Evolutionary conservation across 2,329 filamentous ascomycete species (phyloP), one percentile per base, ranked within the genome.

Genomic region (Fusarium penzigii): DNA sequence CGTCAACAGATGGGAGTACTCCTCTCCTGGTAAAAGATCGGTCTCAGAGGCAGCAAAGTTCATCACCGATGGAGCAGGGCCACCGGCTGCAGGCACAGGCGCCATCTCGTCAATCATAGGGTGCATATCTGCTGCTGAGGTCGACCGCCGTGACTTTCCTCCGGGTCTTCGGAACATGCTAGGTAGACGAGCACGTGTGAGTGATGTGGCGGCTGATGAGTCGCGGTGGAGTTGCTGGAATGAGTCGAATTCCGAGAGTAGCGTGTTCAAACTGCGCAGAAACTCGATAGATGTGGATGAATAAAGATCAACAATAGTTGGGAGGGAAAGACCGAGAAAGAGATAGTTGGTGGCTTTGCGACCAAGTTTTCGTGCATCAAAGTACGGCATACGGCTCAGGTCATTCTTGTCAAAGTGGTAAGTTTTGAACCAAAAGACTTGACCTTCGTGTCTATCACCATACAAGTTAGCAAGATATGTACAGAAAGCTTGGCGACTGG

Each of bases 341-440:
- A 99, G 85, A 71, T 93, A 96, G 71, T 96, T 96, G 46, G 92
- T 95, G 36, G 94, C 93, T 63, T 94, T 90, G 52, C 92, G 88
- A 56, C 90, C 87, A 44, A 97, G 84, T 68, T 93, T 94, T 58
- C 89, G 86, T 5, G 85, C 77, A 53, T 95, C 89, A 68, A 95
- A 93, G 68, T 91, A 96, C 42, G 93, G 87, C 77, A 97, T 87
- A 66, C 87, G 86, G 46, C 82, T 77, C 34, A 97, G 80, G 70
- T 96, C 91, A 29, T 83, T 72, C 65, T 90, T 89, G 59, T 92
- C 90, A 73, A 96, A 96, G 67, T 96, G 88, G 55, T 96, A 84
- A 0, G 94, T 97, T 74, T 97, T 97, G 79, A 97, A 97, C 92
- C 94, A 97, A 77, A 96, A 97, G 40, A 96, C 86, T 52, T 91